Evolutionary conservation across 306 rosid species (phyloP).

Genomic region (Benincasa hispida): DNA sequence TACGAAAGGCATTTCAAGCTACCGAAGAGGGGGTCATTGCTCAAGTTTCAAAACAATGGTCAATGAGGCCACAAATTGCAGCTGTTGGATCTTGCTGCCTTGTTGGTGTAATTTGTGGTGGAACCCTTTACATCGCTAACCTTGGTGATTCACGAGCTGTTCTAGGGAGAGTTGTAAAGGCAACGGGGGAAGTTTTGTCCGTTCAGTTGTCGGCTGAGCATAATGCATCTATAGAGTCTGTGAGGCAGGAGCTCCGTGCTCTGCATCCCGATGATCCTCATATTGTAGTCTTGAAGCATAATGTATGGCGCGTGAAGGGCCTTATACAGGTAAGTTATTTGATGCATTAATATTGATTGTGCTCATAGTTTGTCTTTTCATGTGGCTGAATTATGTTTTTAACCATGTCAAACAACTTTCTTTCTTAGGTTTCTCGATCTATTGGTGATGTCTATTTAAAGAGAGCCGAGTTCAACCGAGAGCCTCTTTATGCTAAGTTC

Average conservation of each 20-base stretch:
- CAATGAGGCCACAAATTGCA: conserved; percentile 41
- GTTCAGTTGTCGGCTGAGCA: conserved; percentile 43
- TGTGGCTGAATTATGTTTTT: background rate
- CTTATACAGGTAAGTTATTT: conserved; percentile 34
- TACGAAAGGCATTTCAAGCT: conserved; percentile 53
- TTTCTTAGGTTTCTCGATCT: conserved; percentile 38
- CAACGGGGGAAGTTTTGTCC: conserved; percentile 52
- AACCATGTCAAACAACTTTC: background rate
- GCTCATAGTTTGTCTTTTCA: background rate
- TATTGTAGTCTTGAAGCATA: conserved; percentile 51
- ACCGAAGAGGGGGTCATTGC: conserved; percentile 53
- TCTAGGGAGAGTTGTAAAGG: conserved; percentile 41
- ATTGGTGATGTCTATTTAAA: conserved; percentile 55
- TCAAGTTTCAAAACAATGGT: conserved; percentile 34
- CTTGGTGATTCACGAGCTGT: conserved; percentile 59
- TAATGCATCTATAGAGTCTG: conserved; percentile 41
- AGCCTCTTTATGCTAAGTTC: conserved; percentile 44
- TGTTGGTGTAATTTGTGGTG: conserved; percentile 42
- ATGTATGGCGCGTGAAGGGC: conserved; percentile 59
- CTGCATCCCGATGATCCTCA: conserved; percentile 44
- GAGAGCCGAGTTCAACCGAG: conserved; percentile 53
- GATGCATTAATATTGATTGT: background rate
- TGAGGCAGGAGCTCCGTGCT: conserved; percentile 51
- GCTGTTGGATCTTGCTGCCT: conserved; percentile 64
- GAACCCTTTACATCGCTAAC: conserved; percentile 43